Percentiles rank a stretch among this genome's conserved stretches.
These are phyloP conservation scores for Chlorella sp. DNA, from an alignment of 139 green algal genomes.

Conservation along the genomic window DNA sequence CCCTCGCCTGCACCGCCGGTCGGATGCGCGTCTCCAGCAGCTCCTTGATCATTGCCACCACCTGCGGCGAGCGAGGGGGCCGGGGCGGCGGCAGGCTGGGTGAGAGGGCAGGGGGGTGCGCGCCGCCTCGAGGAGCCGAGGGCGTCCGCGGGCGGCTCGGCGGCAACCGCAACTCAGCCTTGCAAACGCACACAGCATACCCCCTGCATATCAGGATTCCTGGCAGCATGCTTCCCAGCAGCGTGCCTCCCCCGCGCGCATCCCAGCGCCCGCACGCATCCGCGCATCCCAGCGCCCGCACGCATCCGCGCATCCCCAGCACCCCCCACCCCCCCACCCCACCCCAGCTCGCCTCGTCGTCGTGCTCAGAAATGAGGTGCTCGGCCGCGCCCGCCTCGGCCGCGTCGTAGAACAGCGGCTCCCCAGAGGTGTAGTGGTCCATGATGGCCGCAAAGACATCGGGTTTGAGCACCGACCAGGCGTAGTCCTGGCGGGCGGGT, in stretches of 20 bases:
- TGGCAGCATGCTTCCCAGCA: no score
- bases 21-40: constrained; percentile 98
- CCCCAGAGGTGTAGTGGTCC: constrained; percentile 83
- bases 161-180: neutral
- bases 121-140: neutral
- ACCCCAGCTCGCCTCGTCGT: constrained; percentile 23
- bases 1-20: constrained; percentile 89
- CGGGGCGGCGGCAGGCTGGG: neutral
- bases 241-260: no score
- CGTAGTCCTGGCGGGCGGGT: no score
- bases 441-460: constrained; percentile 97
- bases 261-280: no score
- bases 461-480: constrained; percentile 90
- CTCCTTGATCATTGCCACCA: constrained; percentile 99
- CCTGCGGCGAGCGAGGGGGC: constrained; percentile 42
- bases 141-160: neutral
- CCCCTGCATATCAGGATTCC: neutral
- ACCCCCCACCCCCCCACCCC: neutral
- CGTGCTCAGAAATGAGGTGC: constrained; percentile 25
- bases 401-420: constrained; percentile 37
- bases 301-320: neutral
- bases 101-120: neutral
- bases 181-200: neutral
- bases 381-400: neutral
- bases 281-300: no score